Evolutionary conservation across 1,139 yeast species (phyloP).

Genomic region (Nematodospora anomalae): DNA sequence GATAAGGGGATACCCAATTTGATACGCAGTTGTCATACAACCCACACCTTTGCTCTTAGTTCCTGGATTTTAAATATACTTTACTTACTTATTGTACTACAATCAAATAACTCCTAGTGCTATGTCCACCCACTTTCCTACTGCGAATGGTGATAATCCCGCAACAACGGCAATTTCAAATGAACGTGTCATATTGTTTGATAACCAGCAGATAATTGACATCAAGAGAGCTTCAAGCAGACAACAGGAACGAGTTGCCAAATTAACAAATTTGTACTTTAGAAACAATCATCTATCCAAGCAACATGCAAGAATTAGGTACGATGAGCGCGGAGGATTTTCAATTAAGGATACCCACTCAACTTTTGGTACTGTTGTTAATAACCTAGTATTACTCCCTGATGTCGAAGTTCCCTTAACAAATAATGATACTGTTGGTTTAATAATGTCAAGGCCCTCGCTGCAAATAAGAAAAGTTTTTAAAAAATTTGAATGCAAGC

Average conservation of each 20-base stretch:
- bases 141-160: background rate
- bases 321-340: slow-evolving; percentile 19
- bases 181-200: slow-evolving; percentile 21
- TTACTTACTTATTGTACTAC: background rate
- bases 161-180: slow-evolving; percentile 7
- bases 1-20: too few species aligned
- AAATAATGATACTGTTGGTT: slow-evolving; percentile 31
- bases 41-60: too few species aligned
- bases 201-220: slow-evolving; percentile 17
- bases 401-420: slow-evolving; percentile 19
- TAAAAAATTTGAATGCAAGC: slow-evolving; percentile 10
- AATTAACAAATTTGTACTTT: slow-evolving; percentile 29
- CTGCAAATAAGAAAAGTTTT: slow-evolving; percentile 19
- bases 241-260: slow-evolving; percentile 26
- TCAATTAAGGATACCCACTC: slow-evolving; percentile 32
- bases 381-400: slow-evolving; percentile 24
- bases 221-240: slow-evolving; percentile 32
- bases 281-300: slow-evolving; percentile 37
- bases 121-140: background rate
- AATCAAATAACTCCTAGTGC: background rate
- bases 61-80: too few species aligned
- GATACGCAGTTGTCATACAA: too few species aligned
- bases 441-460: slow-evolving; percentile 34
- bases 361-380: slow-evolving; percentile 43
- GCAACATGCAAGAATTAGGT: slow-evolving; percentile 19